These are phyloP conservation scores for Calonectria pteridis DNA, from an alignment of 2,329 filamentous ascomycete genomes.

Conservation along the genomic window DNA sequence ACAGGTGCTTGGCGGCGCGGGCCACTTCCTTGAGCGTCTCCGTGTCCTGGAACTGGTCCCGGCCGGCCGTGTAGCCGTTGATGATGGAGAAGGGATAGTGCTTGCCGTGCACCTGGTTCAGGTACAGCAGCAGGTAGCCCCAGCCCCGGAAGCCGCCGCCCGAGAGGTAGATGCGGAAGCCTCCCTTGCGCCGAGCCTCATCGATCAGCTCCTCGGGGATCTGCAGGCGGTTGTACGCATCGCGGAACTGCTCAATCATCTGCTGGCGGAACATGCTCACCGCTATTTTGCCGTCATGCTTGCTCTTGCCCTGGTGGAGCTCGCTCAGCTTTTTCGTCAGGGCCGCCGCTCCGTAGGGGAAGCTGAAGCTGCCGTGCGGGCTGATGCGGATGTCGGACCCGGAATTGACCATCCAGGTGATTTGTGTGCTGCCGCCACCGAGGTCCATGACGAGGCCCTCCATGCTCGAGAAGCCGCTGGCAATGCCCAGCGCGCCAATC, in stretches of 20 bases:
- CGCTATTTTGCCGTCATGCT: constrained; percentile 55
- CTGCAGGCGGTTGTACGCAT: constrained; percentile 64
- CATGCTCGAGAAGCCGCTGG: constrained; percentile 72
- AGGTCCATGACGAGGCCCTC: constrained; percentile 79
- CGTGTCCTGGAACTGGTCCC: constrained; percentile 65
- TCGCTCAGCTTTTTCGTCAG: constrained; percentile 67
- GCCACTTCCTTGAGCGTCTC: constrained; percentile 51
- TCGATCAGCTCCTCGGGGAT: constrained; percentile 65
- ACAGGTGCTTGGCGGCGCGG: constrained; percentile 55
- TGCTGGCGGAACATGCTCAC: constrained; percentile 60
- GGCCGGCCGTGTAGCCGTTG: constrained; percentile 72
- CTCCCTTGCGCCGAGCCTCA: constrained; percentile 56
- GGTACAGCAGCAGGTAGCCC: constrained; percentile 73
- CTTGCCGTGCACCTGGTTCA: constrained; percentile 68
- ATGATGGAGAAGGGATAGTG: constrained; percentile 80
- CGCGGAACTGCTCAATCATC: constrained; percentile 64
- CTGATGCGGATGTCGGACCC: constrained; percentile 64
- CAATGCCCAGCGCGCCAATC: constrained; percentile 75
- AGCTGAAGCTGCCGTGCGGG: constrained; percentile 69
- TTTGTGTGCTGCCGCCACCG: constrained; percentile 77
- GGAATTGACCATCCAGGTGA: constrained; percentile 73
- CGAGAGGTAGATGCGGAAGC: constrained; percentile 74
- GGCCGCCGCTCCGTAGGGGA: constrained; percentile 79
- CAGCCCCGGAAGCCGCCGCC: constrained; percentile 79
- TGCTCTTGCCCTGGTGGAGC: constrained; percentile 52